Evolutionary conservation across 805 yeast species (phyloP).

Genomic region (Ogataea parapolymorpha): DNA sequence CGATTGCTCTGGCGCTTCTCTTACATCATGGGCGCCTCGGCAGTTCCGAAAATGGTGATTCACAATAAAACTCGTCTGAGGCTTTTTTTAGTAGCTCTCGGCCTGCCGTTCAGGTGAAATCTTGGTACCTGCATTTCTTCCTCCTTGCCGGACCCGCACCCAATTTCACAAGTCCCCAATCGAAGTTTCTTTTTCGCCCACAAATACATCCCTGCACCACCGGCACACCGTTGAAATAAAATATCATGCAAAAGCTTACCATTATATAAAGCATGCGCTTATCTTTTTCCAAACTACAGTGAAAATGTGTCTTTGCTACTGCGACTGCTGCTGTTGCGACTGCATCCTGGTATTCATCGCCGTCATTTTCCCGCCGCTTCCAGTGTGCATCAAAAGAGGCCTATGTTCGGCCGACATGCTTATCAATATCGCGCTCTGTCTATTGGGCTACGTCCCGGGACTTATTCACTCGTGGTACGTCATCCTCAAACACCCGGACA

Average conservation of each 20-base stretch:
- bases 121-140: conserved; percentile 7
- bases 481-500: conserved; percentile 50
- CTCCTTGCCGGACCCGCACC: not conserved
- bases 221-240: conserved; percentile 3
- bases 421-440: conserved; percentile 60
- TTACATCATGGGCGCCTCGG: not conserved
- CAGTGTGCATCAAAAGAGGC: conserved; percentile 73
- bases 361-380: conserved; percentile 72
- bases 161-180: not conserved
- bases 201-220: conserved; percentile 2
- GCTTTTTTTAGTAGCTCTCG: not conserved
- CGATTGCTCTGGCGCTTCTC: too few species aligned
- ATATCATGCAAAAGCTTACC: not conserved
- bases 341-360: conserved; percentile 67
- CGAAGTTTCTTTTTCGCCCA: not conserved
- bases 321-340: conserved; percentile 45
- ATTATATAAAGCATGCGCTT: conserved; percentile 2
- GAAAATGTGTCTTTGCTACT: conserved; percentile 29
- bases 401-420: conserved; percentile 64
- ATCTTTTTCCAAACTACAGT: not conserved
- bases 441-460: conserved; percentile 69
- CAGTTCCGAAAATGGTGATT: not conserved
- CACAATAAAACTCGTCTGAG: not conserved
- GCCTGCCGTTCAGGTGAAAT: not conserved
- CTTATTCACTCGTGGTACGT: conserved; percentile 66